phyloP scores from a whole-genome alignment of 1,284 basidiomycete genomes.

The Apiotrichum gamsii region DNA sequence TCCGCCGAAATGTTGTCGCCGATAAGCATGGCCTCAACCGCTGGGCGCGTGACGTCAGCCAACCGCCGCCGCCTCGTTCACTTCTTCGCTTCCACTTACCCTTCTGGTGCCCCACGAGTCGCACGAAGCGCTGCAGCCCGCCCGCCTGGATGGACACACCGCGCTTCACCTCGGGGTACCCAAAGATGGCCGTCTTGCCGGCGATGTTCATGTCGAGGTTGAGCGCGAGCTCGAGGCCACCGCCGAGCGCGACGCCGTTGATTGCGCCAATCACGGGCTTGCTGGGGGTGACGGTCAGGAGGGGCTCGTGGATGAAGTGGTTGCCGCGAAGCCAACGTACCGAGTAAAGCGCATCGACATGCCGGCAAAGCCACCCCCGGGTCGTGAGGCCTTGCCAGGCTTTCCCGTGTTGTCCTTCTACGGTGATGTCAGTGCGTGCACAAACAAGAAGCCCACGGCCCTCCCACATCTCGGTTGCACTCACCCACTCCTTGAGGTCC shows the following conservation, averaged over 20 bases:
- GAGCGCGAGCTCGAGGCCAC: slow-evolving; percentile 13
- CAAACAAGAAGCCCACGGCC: too few species aligned
- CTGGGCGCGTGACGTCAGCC: not conserved
- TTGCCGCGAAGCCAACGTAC: not conserved
- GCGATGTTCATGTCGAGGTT: slow-evolving; percentile 16
- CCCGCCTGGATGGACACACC: slow-evolving; percentile 13
- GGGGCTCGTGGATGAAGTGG: not conserved
- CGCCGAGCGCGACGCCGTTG: slow-evolving; percentile 14
- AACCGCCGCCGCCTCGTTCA: too few species aligned
- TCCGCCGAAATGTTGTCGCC: slow-evolving; percentile 11
- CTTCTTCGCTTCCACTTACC: slow-evolving; percentile 1
- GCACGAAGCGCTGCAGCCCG: slow-evolving; percentile 14
- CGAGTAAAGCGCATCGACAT: slow-evolving; percentile 13
- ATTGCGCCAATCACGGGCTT: slow-evolving; percentile 20
- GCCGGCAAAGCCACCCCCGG: slow-evolving; percentile 17
- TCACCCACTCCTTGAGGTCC: slow-evolving; percentile 15
- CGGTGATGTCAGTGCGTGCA: too few species aligned
- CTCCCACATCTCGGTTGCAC: not conserved
- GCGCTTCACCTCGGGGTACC: slow-evolving; percentile 18
- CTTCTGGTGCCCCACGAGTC: slow-evolving; percentile 12
- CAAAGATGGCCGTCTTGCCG: slow-evolving; percentile 9
- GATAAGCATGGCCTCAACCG: slow-evolving; percentile 12
- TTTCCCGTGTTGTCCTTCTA: slow-evolving; percentile 2
- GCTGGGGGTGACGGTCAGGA: slow-evolving; percentile 1
- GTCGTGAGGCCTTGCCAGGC: slow-evolving; percentile 2